These are phyloP conservation scores for Penicillium sp. DNA, from an alignment of 2,329 filamentous ascomycete species.

Conservation along the genomic window DNA sequence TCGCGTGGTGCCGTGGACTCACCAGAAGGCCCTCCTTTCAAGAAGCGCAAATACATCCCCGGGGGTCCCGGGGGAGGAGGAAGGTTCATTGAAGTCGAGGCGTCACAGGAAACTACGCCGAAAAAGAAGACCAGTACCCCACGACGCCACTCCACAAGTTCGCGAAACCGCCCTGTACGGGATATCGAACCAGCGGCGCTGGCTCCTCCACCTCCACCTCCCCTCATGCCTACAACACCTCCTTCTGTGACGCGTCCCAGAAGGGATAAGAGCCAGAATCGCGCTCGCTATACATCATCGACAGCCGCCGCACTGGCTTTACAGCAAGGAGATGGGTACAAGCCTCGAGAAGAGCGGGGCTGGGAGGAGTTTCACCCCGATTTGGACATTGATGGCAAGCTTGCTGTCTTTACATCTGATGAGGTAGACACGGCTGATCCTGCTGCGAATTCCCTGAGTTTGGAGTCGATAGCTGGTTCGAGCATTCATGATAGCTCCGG, in stretches of 20 bases:
- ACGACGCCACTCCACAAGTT: constrained; percentile 44
- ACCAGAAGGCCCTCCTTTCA: constrained; percentile 57
- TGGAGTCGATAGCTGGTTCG: constrained; percentile 27
- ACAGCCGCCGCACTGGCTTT: constrained; percentile 82
- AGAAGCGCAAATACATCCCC: constrained; percentile 72
- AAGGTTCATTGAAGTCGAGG: constrained; percentile 70
- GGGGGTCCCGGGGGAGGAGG: constrained; percentile 82
- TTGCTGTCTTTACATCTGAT: constrained; percentile 72
- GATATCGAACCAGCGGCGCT: constrained; percentile 36
- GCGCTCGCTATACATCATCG: constrained; percentile 72
- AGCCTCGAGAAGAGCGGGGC: constrained; percentile 88
- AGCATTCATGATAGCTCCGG: constrained; percentile 30
- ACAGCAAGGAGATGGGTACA: constrained; percentile 91
- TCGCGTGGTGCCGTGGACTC: constrained; percentile 25
- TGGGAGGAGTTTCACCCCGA: constrained; percentile 98
- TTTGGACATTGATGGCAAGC: constrained; percentile 76
- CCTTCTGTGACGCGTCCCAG: constrained; percentile 36
- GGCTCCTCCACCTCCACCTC: constrained; percentile 26
- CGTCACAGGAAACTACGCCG: constrained; percentile 31
- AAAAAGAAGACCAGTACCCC: constrained; percentile 22
- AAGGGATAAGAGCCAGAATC: constrained; percentile 41
- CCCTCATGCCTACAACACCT: constrained; percentile 33
- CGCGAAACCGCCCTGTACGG: constrained; percentile 51
- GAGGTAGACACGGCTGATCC: constrained; percentile 72
- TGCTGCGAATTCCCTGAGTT: constrained; percentile 41